Evolutionary conservation across 148 eudicot genomes (phyloP).

Genomic region (Camellia japonica): DNA sequence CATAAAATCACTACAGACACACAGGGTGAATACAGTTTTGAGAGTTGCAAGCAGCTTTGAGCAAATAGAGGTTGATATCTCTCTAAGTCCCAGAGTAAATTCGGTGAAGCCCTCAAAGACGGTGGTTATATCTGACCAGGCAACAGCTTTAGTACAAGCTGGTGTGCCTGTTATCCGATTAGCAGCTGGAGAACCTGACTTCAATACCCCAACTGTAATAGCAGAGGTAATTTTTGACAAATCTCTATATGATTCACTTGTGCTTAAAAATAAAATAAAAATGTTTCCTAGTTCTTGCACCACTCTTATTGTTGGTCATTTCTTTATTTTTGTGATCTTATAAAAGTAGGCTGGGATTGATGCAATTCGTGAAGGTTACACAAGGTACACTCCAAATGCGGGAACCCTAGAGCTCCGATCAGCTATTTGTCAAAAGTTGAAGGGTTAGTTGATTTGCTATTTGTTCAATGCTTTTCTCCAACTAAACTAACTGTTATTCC

Average conservation of each 20-base stretch:
- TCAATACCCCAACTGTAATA: slow-evolving; percentile 79
- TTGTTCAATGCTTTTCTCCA: slow-evolving; percentile 1
- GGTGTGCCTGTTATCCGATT: slow-evolving; percentile 91
- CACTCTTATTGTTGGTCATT: slow-evolving; percentile 4
- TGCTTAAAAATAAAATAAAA: background rate
- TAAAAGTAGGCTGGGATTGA: slow-evolving; percentile 70
- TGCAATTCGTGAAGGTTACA: slow-evolving; percentile 86
- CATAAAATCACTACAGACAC: slow-evolving; percentile 15
- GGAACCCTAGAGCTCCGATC: slow-evolving; percentile 83
- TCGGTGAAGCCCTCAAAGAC: slow-evolving; percentile 94
- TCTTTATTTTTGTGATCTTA: background rate
- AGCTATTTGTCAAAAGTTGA: slow-evolving; percentile 82
- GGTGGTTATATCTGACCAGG: slow-evolving; percentile 90
- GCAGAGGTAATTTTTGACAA: slow-evolving; percentile 54
- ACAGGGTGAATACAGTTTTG: slow-evolving; percentile 36
- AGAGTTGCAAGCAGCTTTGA: slow-evolving; percentile 35
- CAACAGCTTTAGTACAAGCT: slow-evolving; percentile 93
- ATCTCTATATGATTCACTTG: background rate
- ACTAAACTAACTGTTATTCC: background rate
- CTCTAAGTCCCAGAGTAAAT: slow-evolving; percentile 84
- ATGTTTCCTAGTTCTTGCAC: background rate
- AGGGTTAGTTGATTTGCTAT: slow-evolving; percentile 38
- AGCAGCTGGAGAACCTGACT: slow-evolving; percentile 97
- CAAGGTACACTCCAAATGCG: slow-evolving; percentile 95
- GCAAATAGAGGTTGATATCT: slow-evolving; percentile 55